Base-by-base conservation (phyloP, 2,329 filamentous ascomycete genomes). In the Botryotinia convoluta region DNA sequence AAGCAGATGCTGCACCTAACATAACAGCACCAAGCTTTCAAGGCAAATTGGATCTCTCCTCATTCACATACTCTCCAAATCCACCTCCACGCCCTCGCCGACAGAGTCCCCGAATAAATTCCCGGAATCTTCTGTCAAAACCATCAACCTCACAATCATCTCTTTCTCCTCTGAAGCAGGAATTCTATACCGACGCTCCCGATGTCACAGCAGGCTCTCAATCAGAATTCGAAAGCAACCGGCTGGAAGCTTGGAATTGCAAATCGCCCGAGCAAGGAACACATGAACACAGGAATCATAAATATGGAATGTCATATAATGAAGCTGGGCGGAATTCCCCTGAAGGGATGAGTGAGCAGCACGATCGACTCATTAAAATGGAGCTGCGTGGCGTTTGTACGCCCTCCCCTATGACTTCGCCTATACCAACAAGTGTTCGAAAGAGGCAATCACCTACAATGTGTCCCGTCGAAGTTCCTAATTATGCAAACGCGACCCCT, bases 11-110 rank as follows among this genome's bases (percentile, higher is more conserved):
- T 29, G 5, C 62, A 59, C 32, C 39, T 29, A 72, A 42, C 37
- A 12, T 29, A 61, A 42, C 70, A 35, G 32, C 74, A 59, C 65
- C 78, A 61, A 79, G 74, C 65, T 80, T 80, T 74, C 74, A 71
- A 42, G 76, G 78, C n/a, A 73, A 75, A 63, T 59, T 80, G 22
- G 76, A 80, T 42, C 74, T 80, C 9, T 73, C 77, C 29, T 63
- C 72, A 45, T 80, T 73, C 61, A 62, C 74, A 42, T 78, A 77
- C 72, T 75, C 75, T 48, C 68, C 78, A 14, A 68, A 75, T 29
- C 37, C 45, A 26, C 12, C 63, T 14, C n/a, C 48, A 37, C 10
- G 10, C n/a, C 37, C 69, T 32, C 42, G 4, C 29, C 62, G 69
- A 59, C 71, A 71, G 73, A 74, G 59, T 71, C 60, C 71, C 18